Base-by-base conservation (phyloP, 1,284 basidiomycete species). In the Wolfiporia cocos region DNA sequence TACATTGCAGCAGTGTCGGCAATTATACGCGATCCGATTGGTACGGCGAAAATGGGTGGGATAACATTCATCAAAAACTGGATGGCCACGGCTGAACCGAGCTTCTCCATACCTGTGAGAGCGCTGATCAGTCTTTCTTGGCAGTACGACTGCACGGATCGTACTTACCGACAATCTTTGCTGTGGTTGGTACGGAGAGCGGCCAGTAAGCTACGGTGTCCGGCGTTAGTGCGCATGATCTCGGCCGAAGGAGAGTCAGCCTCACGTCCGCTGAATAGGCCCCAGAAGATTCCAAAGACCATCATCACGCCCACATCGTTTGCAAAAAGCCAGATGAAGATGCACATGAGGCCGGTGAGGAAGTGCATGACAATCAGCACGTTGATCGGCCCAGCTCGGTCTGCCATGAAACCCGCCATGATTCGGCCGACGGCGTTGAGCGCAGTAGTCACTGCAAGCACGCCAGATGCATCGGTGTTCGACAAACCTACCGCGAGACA, bases 41-140 rank as follows among this genome's bases (percentile, higher is more conserved):
- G 42, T 18, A 38, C 37, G 11, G 42, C 42, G 33, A 44, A 44
- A 18, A 44, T 44, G 24, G 42, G 42, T 17, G 42, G 42, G 23
- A 44, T 44, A 26, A 44, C 42, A 37, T 44, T 44, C 42, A 40
- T 44, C 18, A 44, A 33, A 33, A 44, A 44, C 37, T 44, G 42
- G 20, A 44, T 44, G 6, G 42, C 42, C 2, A 34, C 42, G 23
- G 42, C 42, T 3, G 42, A 44, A 4, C 42, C 42, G 32, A 44
- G 42, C 15, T 33, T 33, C 33, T 44, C 37, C 42, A 44, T 44
- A 3, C 38, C 38, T 39, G 19, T 36, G 20, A 6, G 38, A 7
- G 20, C 28, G n/a, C 18, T 21, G 10, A 32, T 9, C 17, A 31
- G 20, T 17, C 19, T n/a, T 39, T 15, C 5, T 15, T 28, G 28